Evolutionary conservation across 2,329 filamentous ascomycete species (phyloP), one percentile per base, ranked within the genome.

Genomic region (Colletotrichum abscissum): DNA sequence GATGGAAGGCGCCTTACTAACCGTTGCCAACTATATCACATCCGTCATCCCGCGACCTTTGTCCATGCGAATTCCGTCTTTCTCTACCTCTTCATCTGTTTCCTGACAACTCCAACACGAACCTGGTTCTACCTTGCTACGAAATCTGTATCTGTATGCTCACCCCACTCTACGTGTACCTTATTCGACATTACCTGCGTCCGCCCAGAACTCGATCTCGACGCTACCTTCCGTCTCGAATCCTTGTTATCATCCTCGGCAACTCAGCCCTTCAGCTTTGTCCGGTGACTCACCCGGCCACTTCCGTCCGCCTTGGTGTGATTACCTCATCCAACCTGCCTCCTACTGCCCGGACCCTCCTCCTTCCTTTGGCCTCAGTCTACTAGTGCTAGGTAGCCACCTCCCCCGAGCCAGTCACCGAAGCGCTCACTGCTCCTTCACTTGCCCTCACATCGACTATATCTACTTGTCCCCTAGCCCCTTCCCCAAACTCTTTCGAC

Each of bases 201-300:
- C 19, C 42, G 19, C 2, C 42, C 19, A n/a, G 33, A 22, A n/a
- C 42, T 49, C 19, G 42, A 49, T 35, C 46, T 33, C 38, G 5
- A 26, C 28, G 46, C 28, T 11, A 12, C 33, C 33, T 35, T 35
- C 9, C 33, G 1, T 35, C 8, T 9, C 35, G 5, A n/a, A 19
- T n/a, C n/a, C 8, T 55, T 16, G 62, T 28, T 33, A 22, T 26
- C 22, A 38, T 64, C 46, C 62, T 55, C 62, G 63, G 49, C 30
- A 26, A 57, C 46, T 54, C 52, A 24, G 28, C 26, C 28, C 38
- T 33, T 65, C 52, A 33, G 33, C 54, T 22, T 56, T 28, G 65
- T 28, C 58, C 42, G 66, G 70, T 69, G 70, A 72, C 70, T 72
- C 70, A 72, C 70, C 59, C 66, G 70, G 66, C 59, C 59, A 59